Conservation (phyloP, 2,329 filamentous ascomycete genomes). For the Trichoderma semiorbis region DNA sequence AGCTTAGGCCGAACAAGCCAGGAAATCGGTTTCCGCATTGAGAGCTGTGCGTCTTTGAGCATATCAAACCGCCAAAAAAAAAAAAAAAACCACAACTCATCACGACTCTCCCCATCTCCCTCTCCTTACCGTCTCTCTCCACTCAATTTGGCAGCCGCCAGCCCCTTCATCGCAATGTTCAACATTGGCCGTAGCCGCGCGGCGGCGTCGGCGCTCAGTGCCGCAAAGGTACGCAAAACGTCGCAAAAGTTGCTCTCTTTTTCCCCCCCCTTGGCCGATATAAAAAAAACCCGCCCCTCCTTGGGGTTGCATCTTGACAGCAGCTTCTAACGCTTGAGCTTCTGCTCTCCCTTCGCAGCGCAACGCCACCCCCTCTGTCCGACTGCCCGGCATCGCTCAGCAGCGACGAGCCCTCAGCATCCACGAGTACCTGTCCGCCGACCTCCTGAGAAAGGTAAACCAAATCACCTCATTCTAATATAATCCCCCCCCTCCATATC, state of each 20-base stretch:
- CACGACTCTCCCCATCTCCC: conserved; percentile 12
- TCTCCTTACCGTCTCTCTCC: conserved; percentile 20
- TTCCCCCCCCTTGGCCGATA: conserved; percentile 11
- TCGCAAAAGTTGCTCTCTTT: conserved; percentile 17
- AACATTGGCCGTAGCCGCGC: conserved; percentile 79
- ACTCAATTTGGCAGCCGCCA: conserved; percentile 21
- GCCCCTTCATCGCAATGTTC: conserved; percentile 63
- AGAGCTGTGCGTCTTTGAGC: conserved; percentile 20
- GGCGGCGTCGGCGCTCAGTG: conserved; percentile 74
- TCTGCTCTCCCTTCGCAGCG: conserved; percentile 20
- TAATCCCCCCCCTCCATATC: not conserved
- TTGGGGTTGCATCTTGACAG: conserved; percentile 13
- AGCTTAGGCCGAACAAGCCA: conserved; percentile 14
- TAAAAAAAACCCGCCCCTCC: conserved; percentile 18
- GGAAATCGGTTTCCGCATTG: conserved; percentile 22
- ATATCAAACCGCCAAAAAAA: conserved; percentile 18
- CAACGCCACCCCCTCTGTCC: conserved; percentile 45
- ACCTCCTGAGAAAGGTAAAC: conserved; percentile 74
- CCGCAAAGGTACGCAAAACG: conserved; percentile 62
- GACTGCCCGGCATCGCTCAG: conserved; percentile 64
- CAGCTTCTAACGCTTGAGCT: conserved; percentile 5
- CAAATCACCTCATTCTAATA: conserved; percentile 1
- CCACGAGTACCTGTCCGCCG: conserved; percentile 96
- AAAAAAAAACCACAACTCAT: not conserved
- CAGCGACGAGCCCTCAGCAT: conserved; percentile 90